phyloP scores from a whole-genome alignment of 345 rosid species.

The Populus davidiana region DNA sequence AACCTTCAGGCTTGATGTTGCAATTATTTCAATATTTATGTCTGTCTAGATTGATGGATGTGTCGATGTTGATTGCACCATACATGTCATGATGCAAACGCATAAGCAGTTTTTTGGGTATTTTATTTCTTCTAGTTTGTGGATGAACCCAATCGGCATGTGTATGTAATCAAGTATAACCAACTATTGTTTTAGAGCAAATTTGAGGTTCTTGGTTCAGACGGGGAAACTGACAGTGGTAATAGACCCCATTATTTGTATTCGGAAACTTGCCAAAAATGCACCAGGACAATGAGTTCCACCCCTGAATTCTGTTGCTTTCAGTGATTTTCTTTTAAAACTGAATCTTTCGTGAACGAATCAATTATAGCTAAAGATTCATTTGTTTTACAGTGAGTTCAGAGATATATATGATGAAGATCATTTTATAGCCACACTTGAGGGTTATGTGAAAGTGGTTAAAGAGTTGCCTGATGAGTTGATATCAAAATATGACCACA shows the following conservation, averaged over 20 bases:
- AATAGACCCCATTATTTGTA: background rate
- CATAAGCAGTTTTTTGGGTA: background rate
- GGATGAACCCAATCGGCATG: background rate
- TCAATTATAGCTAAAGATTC: background rate
- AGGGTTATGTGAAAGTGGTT: conserved; percentile 67
- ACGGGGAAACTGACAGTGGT: background rate
- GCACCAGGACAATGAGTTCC: background rate
- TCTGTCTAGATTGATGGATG: background rate
- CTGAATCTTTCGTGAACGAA: background rate
- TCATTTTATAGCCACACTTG: conserved; percentile 66
- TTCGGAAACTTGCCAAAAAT: background rate
- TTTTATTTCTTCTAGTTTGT: background rate
- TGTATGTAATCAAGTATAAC: background rate
- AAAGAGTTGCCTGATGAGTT: conserved; percentile 64
- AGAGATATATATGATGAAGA: conserved; percentile 81
- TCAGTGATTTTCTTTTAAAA: background rate
- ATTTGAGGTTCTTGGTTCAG: background rate
- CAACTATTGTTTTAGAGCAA: background rate
- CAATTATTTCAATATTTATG: background rate
- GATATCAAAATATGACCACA: conserved; percentile 55
- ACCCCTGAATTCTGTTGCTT: background rate
- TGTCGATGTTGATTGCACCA: background rate
- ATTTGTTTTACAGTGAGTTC: conserved; percentile 56
- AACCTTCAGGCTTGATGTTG: background rate
- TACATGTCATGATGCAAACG: background rate